phyloP scores from a whole-genome alignment of 352 stramenopile species.

The Globisporangium parvum region DNA sequence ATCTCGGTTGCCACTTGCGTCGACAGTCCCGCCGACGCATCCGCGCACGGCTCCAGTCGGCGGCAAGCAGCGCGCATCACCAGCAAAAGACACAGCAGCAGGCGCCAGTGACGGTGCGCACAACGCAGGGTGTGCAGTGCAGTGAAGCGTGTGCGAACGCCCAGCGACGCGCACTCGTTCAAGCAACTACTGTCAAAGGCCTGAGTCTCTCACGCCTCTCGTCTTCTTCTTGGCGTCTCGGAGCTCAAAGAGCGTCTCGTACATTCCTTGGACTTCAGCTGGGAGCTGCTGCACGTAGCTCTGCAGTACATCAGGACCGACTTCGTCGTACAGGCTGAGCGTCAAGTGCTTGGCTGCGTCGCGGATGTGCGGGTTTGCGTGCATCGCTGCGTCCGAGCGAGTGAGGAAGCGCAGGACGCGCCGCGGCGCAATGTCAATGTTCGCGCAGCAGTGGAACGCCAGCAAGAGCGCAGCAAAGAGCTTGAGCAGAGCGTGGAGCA shows the following conservation, averaged over 20 bases:
- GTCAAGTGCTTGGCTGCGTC: slow-evolving; percentile 33
- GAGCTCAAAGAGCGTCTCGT: slow-evolving; percentile 5
- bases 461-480: slow-evolving; percentile 28
- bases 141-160: not conserved
- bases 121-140: slow-evolving; percentile 8
- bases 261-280: not conserved
- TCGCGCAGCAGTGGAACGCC: slow-evolving; percentile 43
- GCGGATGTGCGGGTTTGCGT: slow-evolving; percentile 34
- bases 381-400: slow-evolving; percentile 19
- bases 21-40: not conserved
- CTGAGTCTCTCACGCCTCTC: too few species aligned
- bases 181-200: not conserved
- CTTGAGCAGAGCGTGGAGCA: slow-evolving; percentile 34
- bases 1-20: too few species aligned
- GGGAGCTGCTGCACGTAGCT: slow-evolving; percentile 3
- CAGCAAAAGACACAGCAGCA: not conserved
- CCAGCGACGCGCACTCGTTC: too few species aligned
- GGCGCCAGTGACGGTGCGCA: slow-evolving; percentile 11
- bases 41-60: not conserved
- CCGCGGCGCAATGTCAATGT: slow-evolving; percentile 33
- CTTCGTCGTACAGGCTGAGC: slow-evolving; percentile 25
- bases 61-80: not conserved
- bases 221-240: not conserved
- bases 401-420: slow-evolving; percentile 34
- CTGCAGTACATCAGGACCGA: slow-evolving; percentile 23